phyloP scores from a whole-genome alignment of 805 yeast genomes.

The Wickerhamiella domercqiae region DNA sequence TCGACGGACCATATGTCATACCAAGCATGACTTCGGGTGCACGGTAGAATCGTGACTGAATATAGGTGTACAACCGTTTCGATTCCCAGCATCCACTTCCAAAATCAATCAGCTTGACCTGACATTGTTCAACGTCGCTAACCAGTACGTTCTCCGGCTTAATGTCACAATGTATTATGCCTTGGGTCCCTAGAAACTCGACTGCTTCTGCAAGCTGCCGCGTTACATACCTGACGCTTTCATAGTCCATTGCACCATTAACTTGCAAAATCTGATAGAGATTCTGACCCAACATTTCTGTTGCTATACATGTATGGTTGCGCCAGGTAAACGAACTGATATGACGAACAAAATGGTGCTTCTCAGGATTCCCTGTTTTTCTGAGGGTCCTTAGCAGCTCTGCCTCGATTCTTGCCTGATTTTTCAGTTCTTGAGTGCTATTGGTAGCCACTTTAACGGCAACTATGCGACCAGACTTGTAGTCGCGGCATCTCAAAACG shows the following conservation, averaged over 20 bases:
- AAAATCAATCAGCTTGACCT: conserved; percentile 62
- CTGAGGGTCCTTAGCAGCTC: conserved; percentile 42
- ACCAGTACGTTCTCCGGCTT: conserved; percentile 77
- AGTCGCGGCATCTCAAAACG: conserved; percentile 56
- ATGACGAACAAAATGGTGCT: conserved; percentile 35
- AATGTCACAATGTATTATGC: conserved; percentile 67
- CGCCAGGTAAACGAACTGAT: conserved; percentile 62
- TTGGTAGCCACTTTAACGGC: conserved; percentile 69
- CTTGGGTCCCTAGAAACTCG: conserved; percentile 37
- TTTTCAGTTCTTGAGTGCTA: conserved; percentile 53
- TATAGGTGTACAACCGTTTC: conserved; percentile 86
- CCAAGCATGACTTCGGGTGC: conserved; percentile 96
- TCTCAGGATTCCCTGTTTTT: conserved; percentile 10
- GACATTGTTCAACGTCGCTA: conserved; percentile 28
- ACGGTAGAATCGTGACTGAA: conserved; percentile 88
- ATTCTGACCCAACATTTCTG: conserved; percentile 56
- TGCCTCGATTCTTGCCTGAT: conserved; percentile 68
- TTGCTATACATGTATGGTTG: conserved; percentile 67
- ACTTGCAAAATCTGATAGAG: conserved; percentile 38
- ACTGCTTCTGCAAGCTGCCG: conserved; percentile 45
- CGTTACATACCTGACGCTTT: conserved; percentile 29
- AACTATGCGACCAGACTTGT: conserved; percentile 38
- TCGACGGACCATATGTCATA: conserved; percentile 70
- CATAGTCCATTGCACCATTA: conserved; percentile 24
- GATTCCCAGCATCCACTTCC: conserved; percentile 41